These are phyloP conservation scores for Epichloe brachyelytri DNA, from an alignment of 2,329 filamentous ascomycete genomes.

Conservation along the genomic window DNA sequence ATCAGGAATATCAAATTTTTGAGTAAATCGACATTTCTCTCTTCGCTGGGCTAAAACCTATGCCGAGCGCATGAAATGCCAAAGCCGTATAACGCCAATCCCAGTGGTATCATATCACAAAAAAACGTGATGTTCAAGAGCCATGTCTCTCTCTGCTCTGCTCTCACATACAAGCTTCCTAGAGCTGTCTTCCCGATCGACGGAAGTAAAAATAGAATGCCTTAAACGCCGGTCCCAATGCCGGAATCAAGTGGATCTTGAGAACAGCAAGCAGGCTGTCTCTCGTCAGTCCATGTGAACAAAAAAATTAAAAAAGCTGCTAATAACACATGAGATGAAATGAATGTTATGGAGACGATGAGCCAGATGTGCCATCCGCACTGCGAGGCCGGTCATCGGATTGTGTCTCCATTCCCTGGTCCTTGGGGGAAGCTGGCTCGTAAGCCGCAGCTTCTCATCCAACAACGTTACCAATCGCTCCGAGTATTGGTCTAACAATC, in stretches of 20 bases:
- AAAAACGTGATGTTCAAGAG: conserved; percentile 8
- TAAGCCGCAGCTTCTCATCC: conserved; percentile 54
- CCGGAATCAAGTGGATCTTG: background rate
- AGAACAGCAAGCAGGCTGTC: background rate
- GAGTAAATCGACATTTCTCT: background rate
- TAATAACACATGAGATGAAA: conserved; percentile 4
- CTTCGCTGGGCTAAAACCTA: background rate
- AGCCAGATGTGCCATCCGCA: conserved; percentile 21
- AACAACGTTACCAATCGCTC: conserved; percentile 58
- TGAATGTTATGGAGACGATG: conserved; percentile 20
- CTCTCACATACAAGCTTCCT: conserved; percentile 4
- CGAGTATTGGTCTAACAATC: conserved; percentile 62
- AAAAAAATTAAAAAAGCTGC: background rate
- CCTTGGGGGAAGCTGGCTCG: conserved; percentile 18
- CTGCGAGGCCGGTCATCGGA: conserved; percentile 20
- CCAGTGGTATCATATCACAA: conserved; percentile 25
- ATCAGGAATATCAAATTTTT: background rate
- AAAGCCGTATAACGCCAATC: conserved; percentile 15
- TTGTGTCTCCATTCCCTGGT: conserved; percentile 17
- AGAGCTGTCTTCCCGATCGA: background rate
- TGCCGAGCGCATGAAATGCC: background rate
- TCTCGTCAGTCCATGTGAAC: background rate
- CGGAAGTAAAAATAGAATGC: background rate
- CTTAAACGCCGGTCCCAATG: conserved; percentile 5
- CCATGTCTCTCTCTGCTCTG: conserved; percentile 7